Conservation (phyloP, 2,329 filamentous ascomycete genomes). For the Fusarium citri region DNA sequence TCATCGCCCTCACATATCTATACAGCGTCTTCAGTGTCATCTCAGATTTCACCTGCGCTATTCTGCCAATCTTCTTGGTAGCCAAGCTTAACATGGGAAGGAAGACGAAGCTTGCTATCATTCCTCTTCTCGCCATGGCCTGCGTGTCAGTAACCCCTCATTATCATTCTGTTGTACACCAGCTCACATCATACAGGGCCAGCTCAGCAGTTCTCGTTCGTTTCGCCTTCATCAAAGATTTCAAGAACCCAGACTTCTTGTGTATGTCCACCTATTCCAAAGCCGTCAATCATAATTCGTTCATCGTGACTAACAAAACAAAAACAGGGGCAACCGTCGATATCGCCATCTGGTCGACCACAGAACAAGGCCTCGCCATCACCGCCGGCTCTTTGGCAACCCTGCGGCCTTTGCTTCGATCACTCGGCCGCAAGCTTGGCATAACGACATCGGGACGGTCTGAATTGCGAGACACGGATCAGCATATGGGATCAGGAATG, state of each 20-base stretch:
- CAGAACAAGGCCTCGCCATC: slow-evolving; percentile 61
- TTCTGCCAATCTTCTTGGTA: slow-evolving; percentile 66
- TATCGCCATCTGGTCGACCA: slow-evolving; percentile 62
- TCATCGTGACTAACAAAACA: slow-evolving; percentile 8
- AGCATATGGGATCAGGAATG: slow-evolving; percentile 17
- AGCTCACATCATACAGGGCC: slow-evolving; percentile 50
- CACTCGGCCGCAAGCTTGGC: slow-evolving; percentile 50
- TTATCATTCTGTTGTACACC: not conserved
- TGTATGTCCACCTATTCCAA: slow-evolving; percentile 48
- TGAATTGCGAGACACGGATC: slow-evolving; percentile 33
- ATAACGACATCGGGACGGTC: slow-evolving; percentile 39
- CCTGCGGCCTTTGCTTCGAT: slow-evolving; percentile 57
- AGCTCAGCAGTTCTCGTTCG: slow-evolving; percentile 58
- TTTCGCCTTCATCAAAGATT: slow-evolving; percentile 53
- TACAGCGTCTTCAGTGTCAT: slow-evolving; percentile 63
- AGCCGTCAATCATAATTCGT: not conserved
- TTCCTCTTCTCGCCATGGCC: slow-evolving; percentile 66
- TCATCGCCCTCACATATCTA: slow-evolving; percentile 64
- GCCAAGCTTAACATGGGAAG: slow-evolving; percentile 66
- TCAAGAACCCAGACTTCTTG: slow-evolving; percentile 57
- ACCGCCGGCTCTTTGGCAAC: slow-evolving; percentile 61
- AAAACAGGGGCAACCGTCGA: slow-evolving; percentile 52
- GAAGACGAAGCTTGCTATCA: slow-evolving; percentile 63
- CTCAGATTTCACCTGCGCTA: slow-evolving; percentile 63
- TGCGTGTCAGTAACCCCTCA: slow-evolving; percentile 55